Base-by-base conservation (phyloP, 805 yeast genomes). In the Suhomyces sp. region DNA sequence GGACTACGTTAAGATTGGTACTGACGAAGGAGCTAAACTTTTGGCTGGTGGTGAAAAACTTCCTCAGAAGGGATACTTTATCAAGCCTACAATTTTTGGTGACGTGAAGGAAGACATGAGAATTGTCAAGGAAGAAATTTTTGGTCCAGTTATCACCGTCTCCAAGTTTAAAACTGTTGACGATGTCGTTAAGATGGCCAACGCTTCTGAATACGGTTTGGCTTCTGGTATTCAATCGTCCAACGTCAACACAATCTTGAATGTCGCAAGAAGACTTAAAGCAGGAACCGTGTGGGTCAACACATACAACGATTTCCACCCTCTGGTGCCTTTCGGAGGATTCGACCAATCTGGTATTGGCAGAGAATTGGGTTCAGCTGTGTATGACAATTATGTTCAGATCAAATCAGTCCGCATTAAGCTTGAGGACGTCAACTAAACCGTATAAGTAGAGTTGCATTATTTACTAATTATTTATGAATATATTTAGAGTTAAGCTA, bases 71-170 rank as follows among this genome's bases (percentile, higher is more conserved):
- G 96, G 96, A 3, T 87, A 69, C 71, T 89, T 72, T 67, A 74
- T 89, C 57, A 78, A 81, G 60, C 96, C 96, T 53, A 87, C 96
- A 3, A 76, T 89, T 40, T 88, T 89, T 60, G 78, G 84, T 17
- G 87, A 87, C 60, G 89, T 87, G 47, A 77, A 75, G 50, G 84
- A 84, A 56, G 66, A 77, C 35, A 84, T 85, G 81, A 73, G 78
- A 54, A 81, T 89, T 48, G 86, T 85, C 50, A 77, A 78, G 57
- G 96, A 89, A 68, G 96, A 89, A 70, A 88, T 89, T 53, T 89
- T 89, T 68, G 96, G 96, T 19, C 96, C 96, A 12, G 96, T 89
- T 22, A 88, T 85, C 22, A 77, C 84, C 4, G 75, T 86, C 33
- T 81, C 85, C 52, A 81, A 80, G 66, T 89, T 89, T 71, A 65